These are phyloP conservation scores for Aspergillus clavatus DNA, from an alignment of 2,329 filamentous ascomycete genomes.

Conservation along the genomic window DNA sequence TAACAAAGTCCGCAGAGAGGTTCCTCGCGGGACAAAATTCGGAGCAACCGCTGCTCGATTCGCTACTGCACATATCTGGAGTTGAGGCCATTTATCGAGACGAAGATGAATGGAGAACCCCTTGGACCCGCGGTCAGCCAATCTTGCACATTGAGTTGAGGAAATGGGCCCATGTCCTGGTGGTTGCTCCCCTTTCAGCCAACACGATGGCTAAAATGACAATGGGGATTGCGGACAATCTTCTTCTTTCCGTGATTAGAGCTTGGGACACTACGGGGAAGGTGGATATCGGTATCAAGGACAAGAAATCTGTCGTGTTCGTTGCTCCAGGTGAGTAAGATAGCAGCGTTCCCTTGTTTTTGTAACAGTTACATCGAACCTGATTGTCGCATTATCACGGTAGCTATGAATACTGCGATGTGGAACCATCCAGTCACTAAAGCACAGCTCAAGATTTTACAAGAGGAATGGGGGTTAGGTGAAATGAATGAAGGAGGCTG, in stretches of 20 bases:
- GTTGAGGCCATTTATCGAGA: conserved; percentile 80
- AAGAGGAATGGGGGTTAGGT: conserved; percentile 66
- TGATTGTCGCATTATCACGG: background rate
- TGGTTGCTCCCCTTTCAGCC: conserved; percentile 76
- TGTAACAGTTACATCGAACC: no score
- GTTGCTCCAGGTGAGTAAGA: conserved; percentile 57
- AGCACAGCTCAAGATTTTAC: conserved; percentile 64
- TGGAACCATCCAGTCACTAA: conserved; percentile 78
- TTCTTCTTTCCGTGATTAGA: conserved; percentile 68
- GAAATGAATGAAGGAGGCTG: conserved; percentile 42
- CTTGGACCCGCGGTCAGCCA: conserved; percentile 71
- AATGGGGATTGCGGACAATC: conserved; percentile 69
- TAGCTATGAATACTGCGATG: conserved; percentile 85
- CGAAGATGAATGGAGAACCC: conserved; percentile 73
- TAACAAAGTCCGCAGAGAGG: conserved; percentile 66
- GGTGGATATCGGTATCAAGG: conserved; percentile 43
- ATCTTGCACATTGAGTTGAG: conserved; percentile 90
- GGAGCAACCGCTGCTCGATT: conserved; percentile 68
- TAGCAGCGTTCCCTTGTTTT: no score
- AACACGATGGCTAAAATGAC: conserved; percentile 83
- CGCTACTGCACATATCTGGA: conserved; percentile 58
- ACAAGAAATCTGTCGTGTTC: conserved; percentile 59
- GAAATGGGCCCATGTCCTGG: conserved; percentile 73
- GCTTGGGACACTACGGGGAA: conserved; percentile 79
- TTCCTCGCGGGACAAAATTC: conserved; percentile 72